These are phyloP conservation scores for Leishmania lainsoni DNA, from an alignment of 208 protist species.

Conservation along the genomic window DNA sequence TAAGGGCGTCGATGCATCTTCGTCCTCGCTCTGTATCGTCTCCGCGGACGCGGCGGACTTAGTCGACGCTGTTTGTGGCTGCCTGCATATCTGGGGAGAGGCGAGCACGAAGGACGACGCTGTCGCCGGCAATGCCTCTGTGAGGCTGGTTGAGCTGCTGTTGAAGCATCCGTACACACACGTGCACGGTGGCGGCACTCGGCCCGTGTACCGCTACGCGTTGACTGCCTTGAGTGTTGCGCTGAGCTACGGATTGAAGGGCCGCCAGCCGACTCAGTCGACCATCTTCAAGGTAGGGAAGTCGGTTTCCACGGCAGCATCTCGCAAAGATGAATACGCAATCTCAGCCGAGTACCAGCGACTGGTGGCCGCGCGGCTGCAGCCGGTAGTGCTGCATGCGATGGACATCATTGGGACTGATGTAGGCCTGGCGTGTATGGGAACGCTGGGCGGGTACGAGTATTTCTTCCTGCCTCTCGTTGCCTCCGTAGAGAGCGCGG, in stretches of 20 bases:
- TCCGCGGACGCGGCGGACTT: slow-evolving; percentile 44
- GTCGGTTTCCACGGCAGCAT: slow-evolving; percentile 4
- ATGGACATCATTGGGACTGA: slow-evolving; percentile 60
- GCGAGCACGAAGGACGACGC: background rate
- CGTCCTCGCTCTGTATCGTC: slow-evolving; percentile 1
- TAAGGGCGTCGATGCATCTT: background rate
- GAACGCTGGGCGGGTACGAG: slow-evolving; percentile 76
- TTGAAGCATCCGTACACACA: slow-evolving; percentile 70
- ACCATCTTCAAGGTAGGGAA: slow-evolving; percentile 49
- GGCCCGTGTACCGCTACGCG: slow-evolving; percentile 69
- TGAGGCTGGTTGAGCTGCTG: slow-evolving; percentile 55
- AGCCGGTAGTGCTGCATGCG: slow-evolving; percentile 41
- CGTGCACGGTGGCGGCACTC: slow-evolving; percentile 33
- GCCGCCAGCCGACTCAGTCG: slow-evolving; percentile 18
- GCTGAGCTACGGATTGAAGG: slow-evolving; percentile 47
- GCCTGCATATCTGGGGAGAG: slow-evolving; percentile 29
- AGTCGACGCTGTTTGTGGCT: slow-evolving; percentile 58
- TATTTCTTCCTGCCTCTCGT: slow-evolving; percentile 75
- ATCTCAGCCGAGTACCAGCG: slow-evolving; percentile 31
- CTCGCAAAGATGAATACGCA: slow-evolving; percentile 7
- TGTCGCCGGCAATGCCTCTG: slow-evolving; percentile 35
- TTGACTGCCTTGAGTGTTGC: slow-evolving; percentile 52
- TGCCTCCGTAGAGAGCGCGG: background rate
- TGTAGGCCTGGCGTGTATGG: slow-evolving; percentile 57
- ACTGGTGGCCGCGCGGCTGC: slow-evolving; percentile 39